Conservation (phyloP, 2,329 filamentous ascomycete genomes). For the Penicillium sp. region DNA sequence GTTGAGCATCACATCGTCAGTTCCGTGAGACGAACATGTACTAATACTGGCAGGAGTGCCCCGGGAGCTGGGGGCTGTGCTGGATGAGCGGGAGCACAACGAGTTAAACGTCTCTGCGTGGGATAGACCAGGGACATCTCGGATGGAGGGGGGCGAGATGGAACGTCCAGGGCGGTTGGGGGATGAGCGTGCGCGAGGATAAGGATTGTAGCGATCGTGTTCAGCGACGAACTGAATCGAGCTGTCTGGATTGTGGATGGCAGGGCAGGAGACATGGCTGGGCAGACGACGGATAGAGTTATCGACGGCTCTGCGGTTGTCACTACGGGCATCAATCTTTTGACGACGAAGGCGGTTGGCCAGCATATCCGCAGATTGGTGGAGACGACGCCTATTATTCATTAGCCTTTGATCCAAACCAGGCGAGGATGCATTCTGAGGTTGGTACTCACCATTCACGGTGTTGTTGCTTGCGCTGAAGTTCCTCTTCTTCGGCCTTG, state of each 20-base stretch:
- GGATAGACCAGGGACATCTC: conserved; percentile 44
- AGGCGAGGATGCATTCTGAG: neutral
- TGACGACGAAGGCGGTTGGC: conserved; percentile 38
- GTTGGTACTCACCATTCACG: conserved; percentile 32
- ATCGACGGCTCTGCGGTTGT: conserved; percentile 22
- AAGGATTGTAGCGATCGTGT: conserved; percentile 37
- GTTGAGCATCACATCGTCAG: conserved; percentile 35
- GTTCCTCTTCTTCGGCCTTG: conserved; percentile 43
- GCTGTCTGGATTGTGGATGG: conserved; percentile 33
- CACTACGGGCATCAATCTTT: conserved; percentile 32
- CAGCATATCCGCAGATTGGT: conserved; percentile 36
- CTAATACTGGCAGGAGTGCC: conserved; percentile 45
- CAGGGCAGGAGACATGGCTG: conserved; percentile 28
- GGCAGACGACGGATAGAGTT: conserved; percentile 28
- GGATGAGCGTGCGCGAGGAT: conserved; percentile 36
- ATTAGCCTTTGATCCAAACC: conserved; percentile 2
- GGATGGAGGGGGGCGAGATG: conserved; percentile 44
- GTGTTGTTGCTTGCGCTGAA: conserved; percentile 27
- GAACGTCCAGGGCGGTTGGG: conserved; percentile 38
- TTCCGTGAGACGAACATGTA: conserved; percentile 36
- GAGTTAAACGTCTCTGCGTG: conserved; percentile 42
- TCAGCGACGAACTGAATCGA: conserved; percentile 33
- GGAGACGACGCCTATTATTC: conserved; percentile 29
- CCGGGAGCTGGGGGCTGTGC: conserved; percentile 42
- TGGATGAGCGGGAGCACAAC: conserved; percentile 45